Conservation (phyloP, 2,329 filamentous ascomycete genomes). For the Grosmannia huntii region DNA sequence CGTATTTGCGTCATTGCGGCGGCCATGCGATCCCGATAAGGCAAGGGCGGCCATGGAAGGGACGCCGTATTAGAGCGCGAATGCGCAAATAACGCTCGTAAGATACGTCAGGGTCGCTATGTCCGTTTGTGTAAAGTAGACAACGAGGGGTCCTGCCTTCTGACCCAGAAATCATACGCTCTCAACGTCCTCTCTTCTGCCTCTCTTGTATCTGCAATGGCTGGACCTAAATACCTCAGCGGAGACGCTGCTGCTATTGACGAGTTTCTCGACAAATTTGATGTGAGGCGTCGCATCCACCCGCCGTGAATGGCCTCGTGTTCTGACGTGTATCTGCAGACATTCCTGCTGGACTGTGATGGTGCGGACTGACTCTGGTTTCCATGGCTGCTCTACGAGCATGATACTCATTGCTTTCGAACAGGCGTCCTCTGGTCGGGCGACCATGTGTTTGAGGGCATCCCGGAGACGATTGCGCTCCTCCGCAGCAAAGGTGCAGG, state of each 20-base stretch:
- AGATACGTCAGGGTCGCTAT: not conserved
- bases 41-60: too few species aligned
- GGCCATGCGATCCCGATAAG: too few species aligned
- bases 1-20: not conserved
- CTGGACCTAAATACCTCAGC: conserved; percentile 51
- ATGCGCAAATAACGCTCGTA: not conserved
- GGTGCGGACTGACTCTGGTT: conserved; percentile 40
- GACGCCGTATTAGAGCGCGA: not conserved
- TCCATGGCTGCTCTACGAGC: not conserved
- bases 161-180: not conserved
- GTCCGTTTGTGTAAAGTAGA: not conserved
- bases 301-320: not conserved
- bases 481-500: conserved; percentile 62
- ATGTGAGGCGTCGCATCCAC: conserved; percentile 47
- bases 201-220: conserved; percentile 1
- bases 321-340: conserved; percentile 32
- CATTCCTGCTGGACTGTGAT: conserved; percentile 95
- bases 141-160: not conserved
- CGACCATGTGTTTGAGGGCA: conserved; percentile 74
- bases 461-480: conserved; percentile 74
- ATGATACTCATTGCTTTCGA: conserved; percentile 9
- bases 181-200: not conserved
- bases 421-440: conserved; percentile 93
- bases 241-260: conserved; percentile 66
- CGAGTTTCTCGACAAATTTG: conserved; percentile 79